Conservation (phyloP, 2,329 filamentous ascomycete genomes). For the Verticillium klebahnii region DNA sequence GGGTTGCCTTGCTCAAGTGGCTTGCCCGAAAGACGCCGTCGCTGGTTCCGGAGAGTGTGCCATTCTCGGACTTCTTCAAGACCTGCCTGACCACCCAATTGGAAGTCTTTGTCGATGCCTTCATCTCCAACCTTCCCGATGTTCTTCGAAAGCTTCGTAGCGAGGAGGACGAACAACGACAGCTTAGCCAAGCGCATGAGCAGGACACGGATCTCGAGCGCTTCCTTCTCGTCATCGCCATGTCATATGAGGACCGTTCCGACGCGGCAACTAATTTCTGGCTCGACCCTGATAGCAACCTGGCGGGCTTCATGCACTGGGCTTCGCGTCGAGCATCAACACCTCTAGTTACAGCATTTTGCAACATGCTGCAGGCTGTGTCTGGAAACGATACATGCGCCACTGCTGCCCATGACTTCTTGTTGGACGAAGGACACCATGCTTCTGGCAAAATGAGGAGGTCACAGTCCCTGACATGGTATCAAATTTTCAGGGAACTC, state of each 20-base stretch:
- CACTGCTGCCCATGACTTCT: slow-evolving; percentile 78
- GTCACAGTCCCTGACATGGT: slow-evolving; percentile 83
- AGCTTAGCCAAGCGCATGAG: slow-evolving; percentile 59
- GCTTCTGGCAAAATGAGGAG: slow-evolving; percentile 74
- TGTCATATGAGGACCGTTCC: slow-evolving; percentile 79
- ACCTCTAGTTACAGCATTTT: slow-evolving; percentile 93
- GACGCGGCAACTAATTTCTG: slow-evolving; percentile 88
- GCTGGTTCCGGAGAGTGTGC: slow-evolving; percentile 61
- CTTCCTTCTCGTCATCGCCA: slow-evolving; percentile 88
- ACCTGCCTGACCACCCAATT: slow-evolving; percentile 71
- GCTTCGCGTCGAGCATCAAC: slow-evolving; percentile 93
- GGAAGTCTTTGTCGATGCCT: slow-evolving; percentile 83
- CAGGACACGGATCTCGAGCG: slow-evolving; percentile 76
- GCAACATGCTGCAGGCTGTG: slow-evolving; percentile 89
- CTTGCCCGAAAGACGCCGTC: slow-evolving; percentile 75
- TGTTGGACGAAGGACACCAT: slow-evolving; percentile 77
- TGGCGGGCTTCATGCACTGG: slow-evolving; percentile 95
- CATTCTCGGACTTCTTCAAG: slow-evolving; percentile 70
- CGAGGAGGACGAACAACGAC: slow-evolving; percentile 85
- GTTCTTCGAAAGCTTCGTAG: slow-evolving; percentile 78
- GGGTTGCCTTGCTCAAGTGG: slow-evolving; percentile 75
- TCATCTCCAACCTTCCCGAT: slow-evolving; percentile 94
- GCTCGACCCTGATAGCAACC: slow-evolving; percentile 85
- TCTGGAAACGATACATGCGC: slow-evolving; percentile 80
- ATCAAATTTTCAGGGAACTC: slow-evolving; percentile 87